These are phyloP conservation scores for Penicillium capsulatum DNA, from an alignment of 2,329 filamentous ascomycete genomes.

Conservation along the genomic window DNA sequence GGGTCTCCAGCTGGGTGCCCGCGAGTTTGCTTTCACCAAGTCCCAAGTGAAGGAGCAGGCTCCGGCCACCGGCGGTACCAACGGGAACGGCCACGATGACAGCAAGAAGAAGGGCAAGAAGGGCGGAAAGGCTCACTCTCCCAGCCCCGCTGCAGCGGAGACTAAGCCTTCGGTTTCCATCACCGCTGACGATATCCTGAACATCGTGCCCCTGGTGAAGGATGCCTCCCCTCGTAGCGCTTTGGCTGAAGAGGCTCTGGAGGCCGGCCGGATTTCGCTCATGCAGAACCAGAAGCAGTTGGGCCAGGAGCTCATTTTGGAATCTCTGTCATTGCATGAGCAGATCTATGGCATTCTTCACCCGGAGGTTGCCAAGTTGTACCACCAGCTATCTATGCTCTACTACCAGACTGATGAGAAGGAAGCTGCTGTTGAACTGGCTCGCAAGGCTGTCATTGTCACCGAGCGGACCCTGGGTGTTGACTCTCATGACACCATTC, in stretches of 20 bases:
- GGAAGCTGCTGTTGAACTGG: constrained; percentile 87
- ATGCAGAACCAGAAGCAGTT: constrained; percentile 93
- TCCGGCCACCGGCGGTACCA: constrained; percentile 32
- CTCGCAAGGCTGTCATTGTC: constrained; percentile 93
- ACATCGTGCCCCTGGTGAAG: constrained; percentile 91
- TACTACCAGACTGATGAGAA: constrained; percentile 99
- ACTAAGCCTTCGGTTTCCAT: constrained; percentile 60
- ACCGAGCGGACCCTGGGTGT: constrained; percentile 90
- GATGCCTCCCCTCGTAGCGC: constrained; percentile 87
- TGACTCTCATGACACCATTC: constrained; percentile 87
- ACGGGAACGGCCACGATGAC: constrained; percentile 37
- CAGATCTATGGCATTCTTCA: constrained; percentile 98
- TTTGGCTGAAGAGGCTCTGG: constrained; percentile 89
- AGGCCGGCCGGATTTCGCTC: constrained; percentile 94
- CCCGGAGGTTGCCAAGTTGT: constrained; percentile 90
- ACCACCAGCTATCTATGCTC: constrained; percentile 90
- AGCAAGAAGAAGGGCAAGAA: constrained; percentile 60
- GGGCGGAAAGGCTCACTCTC: constrained; percentile 48
- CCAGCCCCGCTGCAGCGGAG: constrained; percentile 42
- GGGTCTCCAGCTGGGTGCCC: constrained; percentile 80
- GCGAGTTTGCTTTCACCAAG: constrained; percentile 66
- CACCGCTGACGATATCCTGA: constrained; percentile 77
- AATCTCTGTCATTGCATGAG: constrained; percentile 92
- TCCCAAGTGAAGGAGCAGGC: constrained; percentile 34
- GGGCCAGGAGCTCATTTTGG: constrained; percentile 90